Evolutionary conservation across 805 yeast genomes (phyloP).

Genomic region (Barnettozyma wickerhamii): DNA sequence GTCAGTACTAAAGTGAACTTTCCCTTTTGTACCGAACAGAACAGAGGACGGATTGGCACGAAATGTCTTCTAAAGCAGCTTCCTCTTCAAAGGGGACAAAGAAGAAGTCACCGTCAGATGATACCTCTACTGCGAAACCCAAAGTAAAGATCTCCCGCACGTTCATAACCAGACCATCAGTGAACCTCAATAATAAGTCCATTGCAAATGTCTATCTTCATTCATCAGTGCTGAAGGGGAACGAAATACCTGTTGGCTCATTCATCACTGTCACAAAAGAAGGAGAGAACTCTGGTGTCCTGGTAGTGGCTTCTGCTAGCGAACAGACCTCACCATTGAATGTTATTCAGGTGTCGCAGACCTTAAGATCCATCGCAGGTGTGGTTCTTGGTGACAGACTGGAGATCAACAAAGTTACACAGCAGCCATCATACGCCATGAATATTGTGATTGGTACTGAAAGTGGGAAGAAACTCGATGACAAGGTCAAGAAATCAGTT

Average conservation of each 20-base stretch:
- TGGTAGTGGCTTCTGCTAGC: conserved; percentile 39
- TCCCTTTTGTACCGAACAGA: too few species aligned
- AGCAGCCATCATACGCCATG: conserved; percentile 46
- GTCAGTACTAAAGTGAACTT: too few species aligned
- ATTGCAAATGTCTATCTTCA: conserved; percentile 37
- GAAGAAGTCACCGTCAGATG: conserved; percentile 10
- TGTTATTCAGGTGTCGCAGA: conserved; percentile 45
- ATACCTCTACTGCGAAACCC: conserved; percentile 19
- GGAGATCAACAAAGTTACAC: conserved; percentile 38
- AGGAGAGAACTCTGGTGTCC: conserved; percentile 39
- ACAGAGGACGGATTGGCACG: too few species aligned
- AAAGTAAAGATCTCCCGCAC: conserved; percentile 35
- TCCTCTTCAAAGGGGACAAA: conserved; percentile 13
- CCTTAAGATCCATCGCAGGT: conserved; percentile 39
- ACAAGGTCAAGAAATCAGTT: conserved; percentile 29
- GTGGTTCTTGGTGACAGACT: conserved; percentile 48
- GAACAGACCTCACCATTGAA: conserved; percentile 29
- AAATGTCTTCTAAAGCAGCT: conserved; percentile 8
- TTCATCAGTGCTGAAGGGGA: conserved; percentile 40
- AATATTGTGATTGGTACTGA: conserved; percentile 31
- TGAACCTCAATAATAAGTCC: conserved; percentile 27
- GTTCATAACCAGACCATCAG: conserved; percentile 36
- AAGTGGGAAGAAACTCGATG: conserved; percentile 19
- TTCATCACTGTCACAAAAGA: conserved; percentile 42
- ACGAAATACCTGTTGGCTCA: conserved; percentile 43